A percentile compares a stretch with the other conserved stretches of the same genome.
phyloP scores from a whole-genome alignment of 192 early-diverging fungal genomes.

The Coemansia sp. region DNA sequence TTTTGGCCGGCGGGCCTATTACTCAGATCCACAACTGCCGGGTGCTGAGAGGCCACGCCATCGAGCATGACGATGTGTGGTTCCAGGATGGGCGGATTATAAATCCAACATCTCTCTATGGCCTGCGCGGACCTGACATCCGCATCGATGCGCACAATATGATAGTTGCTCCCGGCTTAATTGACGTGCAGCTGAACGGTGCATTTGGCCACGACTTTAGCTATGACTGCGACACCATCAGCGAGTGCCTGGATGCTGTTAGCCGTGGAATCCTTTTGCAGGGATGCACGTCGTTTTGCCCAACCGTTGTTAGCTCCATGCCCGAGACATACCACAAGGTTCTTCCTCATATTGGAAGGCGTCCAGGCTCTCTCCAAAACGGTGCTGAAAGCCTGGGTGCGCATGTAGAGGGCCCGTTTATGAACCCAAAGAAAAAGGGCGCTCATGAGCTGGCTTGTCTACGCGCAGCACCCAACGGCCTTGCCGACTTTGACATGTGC shows the following conservation, averaged over 20 bases:
- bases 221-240: constrained; percentile 52
- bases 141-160: constrained; percentile 65
- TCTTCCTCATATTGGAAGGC: constrained; percentile 49
- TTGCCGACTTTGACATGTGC: constrained; percentile 58
- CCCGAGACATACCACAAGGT: constrained; percentile 63
- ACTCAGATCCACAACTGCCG: constrained; percentile 70
- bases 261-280: constrained; percentile 64
- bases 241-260: constrained; percentile 58
- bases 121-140: constrained; percentile 55
- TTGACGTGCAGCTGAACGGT: constrained; percentile 76
- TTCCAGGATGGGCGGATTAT: constrained; percentile 71
- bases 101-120: constrained; percentile 63
- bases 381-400: constrained; percentile 61
- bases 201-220: constrained; percentile 73
- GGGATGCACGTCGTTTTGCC: constrained; percentile 73
- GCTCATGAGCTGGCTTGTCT: constrained; percentile 62
- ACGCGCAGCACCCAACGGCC: constrained; percentile 57
- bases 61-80: constrained; percentile 66
- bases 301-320: constrained; percentile 65
- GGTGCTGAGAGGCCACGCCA: constrained; percentile 62
- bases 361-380: constrained; percentile 55
- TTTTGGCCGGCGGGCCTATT: constrained; percentile 30
- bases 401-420: constrained; percentile 64
- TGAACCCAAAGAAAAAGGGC: constrained; percentile 63
- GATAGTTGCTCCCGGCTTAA: constrained; percentile 65